These are phyloP conservation scores for Scedosporium apiospermum DNA, from an alignment of 2,329 filamentous ascomycete genomes.

Conservation along the genomic window DNA sequence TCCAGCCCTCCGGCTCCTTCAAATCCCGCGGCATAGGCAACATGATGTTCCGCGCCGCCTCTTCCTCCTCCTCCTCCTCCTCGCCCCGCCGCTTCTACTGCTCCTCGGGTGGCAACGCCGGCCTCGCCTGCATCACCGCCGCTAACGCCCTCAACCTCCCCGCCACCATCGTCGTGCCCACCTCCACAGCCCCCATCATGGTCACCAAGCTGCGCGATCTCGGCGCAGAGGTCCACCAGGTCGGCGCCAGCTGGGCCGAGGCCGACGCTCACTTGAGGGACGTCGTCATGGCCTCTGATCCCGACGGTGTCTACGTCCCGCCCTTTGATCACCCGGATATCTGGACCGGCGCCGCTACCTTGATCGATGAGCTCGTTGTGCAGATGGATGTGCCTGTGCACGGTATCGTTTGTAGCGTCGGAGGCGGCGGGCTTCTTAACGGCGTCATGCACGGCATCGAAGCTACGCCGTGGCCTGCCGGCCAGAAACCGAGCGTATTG, in stretches of 20 bases:
- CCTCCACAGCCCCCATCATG: constrained; percentile 57
- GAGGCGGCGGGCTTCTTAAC: constrained; percentile 71
- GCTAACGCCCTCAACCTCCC: constrained; percentile 53
- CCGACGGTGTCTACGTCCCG: constrained; percentile 51
- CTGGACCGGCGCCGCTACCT: constrained; percentile 54
- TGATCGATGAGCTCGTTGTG: constrained; percentile 42
- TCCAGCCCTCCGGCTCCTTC: constrained; percentile 77
- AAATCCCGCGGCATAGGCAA: constrained; percentile 71
- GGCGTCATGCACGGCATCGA: constrained; percentile 61
- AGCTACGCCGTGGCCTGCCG: constrained; percentile 2
- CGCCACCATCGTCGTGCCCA: constrained; percentile 68
- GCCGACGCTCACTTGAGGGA: constrained; percentile 59
- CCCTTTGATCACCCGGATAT: constrained; percentile 61
- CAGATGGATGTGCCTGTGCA: constrained; percentile 44
- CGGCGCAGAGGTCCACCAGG: constrained; percentile 59
- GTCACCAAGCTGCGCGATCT: constrained; percentile 59
- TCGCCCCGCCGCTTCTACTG: constrained; percentile 60
- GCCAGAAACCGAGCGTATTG: constrained; percentile 43
- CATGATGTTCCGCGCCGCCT: constrained; percentile 34
- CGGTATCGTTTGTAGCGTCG: constrained; percentile 67
- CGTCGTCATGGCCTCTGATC: constrained; percentile 43
- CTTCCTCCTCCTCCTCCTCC: constrained; percentile 14
- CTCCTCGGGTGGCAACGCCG: constrained; percentile 75
- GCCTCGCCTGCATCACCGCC: constrained; percentile 69
- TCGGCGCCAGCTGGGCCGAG: constrained; percentile 58